phyloP scores from a whole-genome alignment of 805 yeast species.

The Ogataea polymorpha region DNA sequence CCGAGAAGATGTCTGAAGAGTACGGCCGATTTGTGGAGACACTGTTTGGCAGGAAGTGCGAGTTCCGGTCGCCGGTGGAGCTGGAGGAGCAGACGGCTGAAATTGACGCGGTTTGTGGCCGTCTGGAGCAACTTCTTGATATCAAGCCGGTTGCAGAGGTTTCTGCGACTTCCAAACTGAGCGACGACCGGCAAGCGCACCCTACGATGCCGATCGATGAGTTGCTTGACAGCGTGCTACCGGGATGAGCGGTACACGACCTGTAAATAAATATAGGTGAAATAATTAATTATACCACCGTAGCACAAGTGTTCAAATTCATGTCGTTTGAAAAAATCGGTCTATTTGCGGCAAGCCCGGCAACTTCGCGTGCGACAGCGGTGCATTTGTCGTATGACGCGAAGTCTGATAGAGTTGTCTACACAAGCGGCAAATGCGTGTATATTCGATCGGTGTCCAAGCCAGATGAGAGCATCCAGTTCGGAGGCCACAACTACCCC shows the following conservation, averaged over 20 bases:
- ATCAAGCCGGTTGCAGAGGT: conserved; percentile 1
- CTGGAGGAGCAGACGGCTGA: too few relatives aligned
- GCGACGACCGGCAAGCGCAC: neutral
- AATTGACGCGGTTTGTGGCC: neutral
- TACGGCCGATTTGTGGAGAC: neutral
- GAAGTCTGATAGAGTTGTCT: conserved; percentile 67
- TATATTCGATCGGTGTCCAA: conserved; percentile 61
- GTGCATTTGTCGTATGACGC: conserved; percentile 75
- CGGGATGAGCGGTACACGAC: conserved; percentile 6
- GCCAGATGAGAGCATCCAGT: conserved; percentile 59
- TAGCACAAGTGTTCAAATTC: neutral
- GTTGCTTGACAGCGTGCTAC: conserved; percentile 3
- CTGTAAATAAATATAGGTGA: neutral
- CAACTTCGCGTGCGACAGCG: conserved; percentile 66
- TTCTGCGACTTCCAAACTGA: neutral
- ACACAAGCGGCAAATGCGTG: conserved; percentile 78
- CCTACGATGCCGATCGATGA: conserved; percentile 1
- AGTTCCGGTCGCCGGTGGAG: neutral
- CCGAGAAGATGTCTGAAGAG: neutral
- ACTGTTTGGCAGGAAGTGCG: neutral
- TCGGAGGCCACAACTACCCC: conserved; percentile 62
- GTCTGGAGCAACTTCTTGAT: conserved; percentile 6
- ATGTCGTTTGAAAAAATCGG: conserved; percentile 22
- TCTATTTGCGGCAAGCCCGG: conserved; percentile 73
- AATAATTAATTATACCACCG: neutral